Evolutionary conservation across 2,329 filamentous ascomycete genomes (phyloP), one percentile per base, ranked within the genome.

Genomic region (Macrophomina pseudophaseolina): DNA sequence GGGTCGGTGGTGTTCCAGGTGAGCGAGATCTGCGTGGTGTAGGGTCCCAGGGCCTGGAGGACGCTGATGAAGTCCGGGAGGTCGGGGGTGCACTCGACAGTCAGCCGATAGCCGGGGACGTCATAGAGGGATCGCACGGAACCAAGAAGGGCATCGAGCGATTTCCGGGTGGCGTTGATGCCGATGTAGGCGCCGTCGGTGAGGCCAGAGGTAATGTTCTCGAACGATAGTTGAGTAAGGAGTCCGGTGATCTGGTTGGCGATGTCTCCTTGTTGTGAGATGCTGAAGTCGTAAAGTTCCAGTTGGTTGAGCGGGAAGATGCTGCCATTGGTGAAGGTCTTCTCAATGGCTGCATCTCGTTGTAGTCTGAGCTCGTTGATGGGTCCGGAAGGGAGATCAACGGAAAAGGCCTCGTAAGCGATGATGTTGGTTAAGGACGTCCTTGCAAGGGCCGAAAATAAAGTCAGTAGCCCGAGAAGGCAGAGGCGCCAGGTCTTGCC

Each of bases 391-490:
- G 32, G 12, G 5, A 48, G 4, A n/a, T 62, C 1, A 5, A 18
- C n/a, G 7, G 30, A 11, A 63, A 62, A 69, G 14, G 69, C 63
- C 48, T 68, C 68, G 49, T 68, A 69, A 3, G 66, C 69, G 32
- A 70, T 66, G 3, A 70, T 49, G 18, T 70, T 70, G 16, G 65
- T 59, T 6, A 69, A 3, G 4, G 66, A 49, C 7, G 67, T 56
- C 52, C 51, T 60, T 2, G 58, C 58, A 28, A 68, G 14, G 8
- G 68, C 68, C 3, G 69, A 67, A 1, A 70, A 53, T 7, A 70
- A 40, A 1, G 53, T 53, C 12, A 68, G 42, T 16, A 51, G 16
- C 1, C 38, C 66, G 3, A 69, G 38, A 12, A 65, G 30, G 18
- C 4, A 23, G 11, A 70, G 32, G 35, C 63, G 40, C 42, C 46